Base-by-base conservation (phyloP, 345 rosid species). In the Hevea brasiliensis region DNA sequence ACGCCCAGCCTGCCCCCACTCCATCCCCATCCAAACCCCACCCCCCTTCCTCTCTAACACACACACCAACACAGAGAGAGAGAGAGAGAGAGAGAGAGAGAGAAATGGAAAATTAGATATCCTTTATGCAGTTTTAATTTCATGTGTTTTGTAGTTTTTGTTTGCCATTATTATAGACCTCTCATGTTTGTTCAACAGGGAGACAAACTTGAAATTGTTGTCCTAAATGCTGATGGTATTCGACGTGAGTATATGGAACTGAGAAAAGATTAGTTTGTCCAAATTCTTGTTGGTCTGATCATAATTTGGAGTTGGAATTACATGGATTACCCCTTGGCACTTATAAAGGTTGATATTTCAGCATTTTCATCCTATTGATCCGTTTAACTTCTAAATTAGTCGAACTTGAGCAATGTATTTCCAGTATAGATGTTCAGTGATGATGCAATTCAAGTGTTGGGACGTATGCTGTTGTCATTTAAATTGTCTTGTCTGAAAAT, bases 191-290 rank as follows among this genome's bases (percentile, higher is more conserved):
- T 73, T 58, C n/a, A 75, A 60, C 80, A 93, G 97, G 97, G 97
- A 63, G 98, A 93, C 88, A 89, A 76, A 72, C 91, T 96, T 66
- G 92, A 91, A 81, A 91, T 91, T 37, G 91, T 93, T 57, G 57
- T 93, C 67, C 74, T 93, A 67, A 93, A 88, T 73, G 85, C 89
- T 7, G 89, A 82, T 20, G 95, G 98, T 58, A 84, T 93, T 54
- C 93, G 61, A 41, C 84, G 85, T 11, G 97, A 96, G 70, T 82
- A 79, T 77, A 82, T 93, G 89, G 94, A 89, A 7, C 87, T 96
- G 47, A 89, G 98, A 81, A 87, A 87, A 81, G 97, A 93, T 81
- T 93, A 81, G 86, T 75, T 70, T 44, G 41, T 9, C 2, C 56
- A 15, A 70, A 72, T n/a, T 18, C 11, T 51, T 29, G 58, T 44